Conservation (phyloP, 768 basidiomycete species). For the Gelatoporia subvermispora region DNA sequence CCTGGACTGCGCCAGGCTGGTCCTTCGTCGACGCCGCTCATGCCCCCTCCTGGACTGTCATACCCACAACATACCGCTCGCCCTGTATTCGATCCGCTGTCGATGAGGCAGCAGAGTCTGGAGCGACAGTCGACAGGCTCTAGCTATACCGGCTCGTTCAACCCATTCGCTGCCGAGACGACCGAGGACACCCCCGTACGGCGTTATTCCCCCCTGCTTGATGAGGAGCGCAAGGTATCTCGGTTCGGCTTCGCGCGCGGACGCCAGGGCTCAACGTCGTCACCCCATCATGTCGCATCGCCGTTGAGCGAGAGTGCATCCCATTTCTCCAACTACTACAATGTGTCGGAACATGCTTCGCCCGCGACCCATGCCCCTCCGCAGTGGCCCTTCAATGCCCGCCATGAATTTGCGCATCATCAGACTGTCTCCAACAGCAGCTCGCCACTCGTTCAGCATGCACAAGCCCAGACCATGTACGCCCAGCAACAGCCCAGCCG, state of each 20-base stretch:
- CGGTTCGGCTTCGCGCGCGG: constrained; percentile 80
- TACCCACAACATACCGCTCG: constrained; percentile 44
- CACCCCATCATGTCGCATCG: constrained; percentile 52
- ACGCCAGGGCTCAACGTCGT: constrained; percentile 59
- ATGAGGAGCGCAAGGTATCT: constrained; percentile 71
- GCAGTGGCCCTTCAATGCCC: constrained; percentile 41
- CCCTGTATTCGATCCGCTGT: constrained; percentile 52
- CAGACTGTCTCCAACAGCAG: constrained; percentile 28
- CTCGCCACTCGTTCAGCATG: constrained; percentile 46
- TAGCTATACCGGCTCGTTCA: constrained; percentile 70
- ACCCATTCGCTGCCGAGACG: constrained; percentile 65
- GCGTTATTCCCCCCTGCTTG: constrained; percentile 32
- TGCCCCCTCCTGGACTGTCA: constrained; percentile 50
- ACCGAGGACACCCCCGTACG: constrained; percentile 39
- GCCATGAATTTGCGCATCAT: constrained; percentile 39
- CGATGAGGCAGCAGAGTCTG: constrained; percentile 33
- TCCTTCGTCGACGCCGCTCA: constrained; percentile 28
- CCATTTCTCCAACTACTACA: constrained; percentile 44
- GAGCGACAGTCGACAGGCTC: constrained; percentile 45
- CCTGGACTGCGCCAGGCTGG: constrained; percentile 48
- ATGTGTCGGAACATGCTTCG: constrained; percentile 29
- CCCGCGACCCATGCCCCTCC: constrained; percentile 29
- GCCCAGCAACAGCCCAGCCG: constrained; percentile 24
- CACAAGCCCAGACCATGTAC: constrained; percentile 35
- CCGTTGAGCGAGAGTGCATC: constrained; percentile 48